phyloP scores from a whole-genome alignment of 148 eudicot genomes.

The Vaccinium corymbosum region DNA sequence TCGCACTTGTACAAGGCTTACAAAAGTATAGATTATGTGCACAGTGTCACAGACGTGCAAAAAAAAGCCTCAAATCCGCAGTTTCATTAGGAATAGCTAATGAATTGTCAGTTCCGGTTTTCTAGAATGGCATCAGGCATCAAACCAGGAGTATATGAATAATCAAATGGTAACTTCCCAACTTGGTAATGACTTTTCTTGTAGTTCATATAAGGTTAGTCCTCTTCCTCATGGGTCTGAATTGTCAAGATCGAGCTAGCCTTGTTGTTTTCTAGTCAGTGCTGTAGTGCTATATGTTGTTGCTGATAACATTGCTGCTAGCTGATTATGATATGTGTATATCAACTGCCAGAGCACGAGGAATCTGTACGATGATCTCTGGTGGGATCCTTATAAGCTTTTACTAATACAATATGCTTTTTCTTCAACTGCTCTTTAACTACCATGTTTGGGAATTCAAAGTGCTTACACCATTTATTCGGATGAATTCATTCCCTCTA shows the following conservation, averaged over 20 bases:
- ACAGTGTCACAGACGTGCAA: not conserved
- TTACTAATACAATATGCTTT: too few relatives aligned
- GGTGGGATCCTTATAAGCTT: too few relatives aligned
- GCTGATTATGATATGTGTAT: too few relatives aligned
- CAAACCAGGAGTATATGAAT: not conserved
- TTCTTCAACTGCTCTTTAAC: not conserved
- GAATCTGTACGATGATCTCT: too few relatives aligned
- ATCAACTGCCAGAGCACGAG: too few relatives aligned
- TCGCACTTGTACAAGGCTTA: not conserved
- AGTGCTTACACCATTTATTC: not conserved
- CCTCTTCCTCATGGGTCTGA: not conserved
- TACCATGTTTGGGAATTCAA: not conserved
- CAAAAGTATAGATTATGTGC: not conserved
- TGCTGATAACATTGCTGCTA: too few relatives aligned
- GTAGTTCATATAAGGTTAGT: not conserved
- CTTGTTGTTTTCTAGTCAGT: too few relatives aligned
- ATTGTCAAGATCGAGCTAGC: not conserved
- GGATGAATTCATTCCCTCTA: not conserved
- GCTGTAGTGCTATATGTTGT: too few relatives aligned
- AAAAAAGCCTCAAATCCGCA: too few relatives aligned
- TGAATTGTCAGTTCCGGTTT: not conserved
- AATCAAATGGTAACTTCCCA: not conserved
- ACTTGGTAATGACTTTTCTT: not conserved
- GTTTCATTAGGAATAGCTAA: not conserved
- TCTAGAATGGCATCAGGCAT: not conserved